A percentile compares a stretch with the other conserved stretches of the same genome.
Evolutionary conservation across 805 yeast genomes (phyloP).

Genomic region (Clavispora carvajalis): DNA sequence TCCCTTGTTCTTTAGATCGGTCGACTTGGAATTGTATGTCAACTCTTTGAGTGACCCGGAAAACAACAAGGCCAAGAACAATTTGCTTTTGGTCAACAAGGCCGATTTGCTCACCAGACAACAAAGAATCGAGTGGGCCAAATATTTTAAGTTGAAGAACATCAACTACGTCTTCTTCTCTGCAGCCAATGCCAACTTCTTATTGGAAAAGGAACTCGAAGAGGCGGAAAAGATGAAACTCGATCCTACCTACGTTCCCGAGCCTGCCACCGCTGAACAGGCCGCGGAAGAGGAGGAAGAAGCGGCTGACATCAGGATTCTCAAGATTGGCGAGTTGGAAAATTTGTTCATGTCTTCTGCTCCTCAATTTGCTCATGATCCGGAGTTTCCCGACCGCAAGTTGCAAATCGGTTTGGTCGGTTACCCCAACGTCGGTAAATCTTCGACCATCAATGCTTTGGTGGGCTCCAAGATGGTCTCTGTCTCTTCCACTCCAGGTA

Average conservation of each 20-base stretch:
- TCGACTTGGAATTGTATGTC: conserved; percentile 81
- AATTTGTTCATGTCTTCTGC: conserved; percentile 69
- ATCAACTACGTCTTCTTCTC: conserved; percentile 89
- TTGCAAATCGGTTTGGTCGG: conserved; percentile 95
- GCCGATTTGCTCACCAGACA: conserved; percentile 77
- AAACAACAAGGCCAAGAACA: conserved; percentile 50
- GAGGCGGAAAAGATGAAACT: conserved; percentile 29
- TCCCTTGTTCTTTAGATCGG: conserved; percentile 84
- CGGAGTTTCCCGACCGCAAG: conserved; percentile 54
- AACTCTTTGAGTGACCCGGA: conserved; percentile 59
- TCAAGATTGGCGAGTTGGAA: conserved; percentile 83
- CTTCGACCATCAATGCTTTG: conserved; percentile 95
- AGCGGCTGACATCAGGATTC: conserved; percentile 47
- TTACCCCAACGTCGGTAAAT: conserved; percentile 90
- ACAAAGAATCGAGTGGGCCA: conserved; percentile 86
- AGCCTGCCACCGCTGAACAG: conserved; percentile 2
- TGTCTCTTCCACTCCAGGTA: conserved; percentile 97
- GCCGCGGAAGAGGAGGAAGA: conserved; percentile 19
- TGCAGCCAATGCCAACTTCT: conserved; percentile 78
- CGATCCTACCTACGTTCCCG: conserved; percentile 9
- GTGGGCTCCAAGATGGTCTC: conserved; percentile 98
- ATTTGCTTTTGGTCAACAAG: conserved; percentile 82
- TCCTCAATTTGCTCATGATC: conserved; percentile 56
- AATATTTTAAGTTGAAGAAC: conserved; percentile 61
- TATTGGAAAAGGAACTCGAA: conserved; percentile 57